Percentiles rank a stretch among this genome's conserved stretches.
Evolutionary conservation across 768 basidiomycete species (phyloP).

Genomic region (Daedaleopsis nitida): DNA sequence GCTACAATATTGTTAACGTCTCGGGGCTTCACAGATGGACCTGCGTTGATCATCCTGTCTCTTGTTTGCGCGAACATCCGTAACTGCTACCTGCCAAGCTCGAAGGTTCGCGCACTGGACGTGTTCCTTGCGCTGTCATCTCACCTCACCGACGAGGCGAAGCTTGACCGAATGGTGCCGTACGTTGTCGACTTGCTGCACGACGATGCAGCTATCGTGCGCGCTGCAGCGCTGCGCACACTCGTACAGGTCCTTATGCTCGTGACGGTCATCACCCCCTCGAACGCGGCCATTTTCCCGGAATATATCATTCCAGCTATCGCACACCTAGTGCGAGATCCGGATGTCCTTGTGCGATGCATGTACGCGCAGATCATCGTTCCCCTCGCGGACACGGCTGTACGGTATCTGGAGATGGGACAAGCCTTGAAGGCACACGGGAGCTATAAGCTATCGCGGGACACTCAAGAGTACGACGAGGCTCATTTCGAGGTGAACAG

Average conservation of each 20-base stretch:
- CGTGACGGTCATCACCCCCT: conserved; percentile 71
- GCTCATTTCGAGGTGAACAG: conserved; percentile 74
- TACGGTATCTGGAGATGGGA: conserved; percentile 90
- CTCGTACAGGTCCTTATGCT: conserved; percentile 73
- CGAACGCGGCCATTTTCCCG: conserved; percentile 76
- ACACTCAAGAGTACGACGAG: conserved; percentile 73
- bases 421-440: conserved; percentile 89
- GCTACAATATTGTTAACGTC: too few relatives aligned
- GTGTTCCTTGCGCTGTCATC: conserved; percentile 80
- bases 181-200: conserved; percentile 87
- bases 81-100: conserved; percentile 83
- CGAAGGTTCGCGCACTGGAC: conserved; percentile 83
- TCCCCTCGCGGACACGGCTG: conserved; percentile 81
- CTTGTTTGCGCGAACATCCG: conserved; percentile 87
- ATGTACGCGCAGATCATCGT: conserved; percentile 85
- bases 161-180: conserved; percentile 90
- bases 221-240: conserved; percentile 76
- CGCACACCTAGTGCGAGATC: conserved; percentile 77
- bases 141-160: conserved; percentile 91
- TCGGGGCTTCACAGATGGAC: conserved; percentile 61
- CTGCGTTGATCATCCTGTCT: conserved; percentile 85
- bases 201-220: conserved; percentile 83
- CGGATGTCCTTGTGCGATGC: conserved; percentile 80
- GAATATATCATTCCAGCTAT: conserved; percentile 96
- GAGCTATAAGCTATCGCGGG: conserved; percentile 60